Percentiles rank a stretch among this genome's conserved stretches.
Conservation (phyloP, 371 early-diverging fungal genomes). For the Mortierella polycephala region DNA sequence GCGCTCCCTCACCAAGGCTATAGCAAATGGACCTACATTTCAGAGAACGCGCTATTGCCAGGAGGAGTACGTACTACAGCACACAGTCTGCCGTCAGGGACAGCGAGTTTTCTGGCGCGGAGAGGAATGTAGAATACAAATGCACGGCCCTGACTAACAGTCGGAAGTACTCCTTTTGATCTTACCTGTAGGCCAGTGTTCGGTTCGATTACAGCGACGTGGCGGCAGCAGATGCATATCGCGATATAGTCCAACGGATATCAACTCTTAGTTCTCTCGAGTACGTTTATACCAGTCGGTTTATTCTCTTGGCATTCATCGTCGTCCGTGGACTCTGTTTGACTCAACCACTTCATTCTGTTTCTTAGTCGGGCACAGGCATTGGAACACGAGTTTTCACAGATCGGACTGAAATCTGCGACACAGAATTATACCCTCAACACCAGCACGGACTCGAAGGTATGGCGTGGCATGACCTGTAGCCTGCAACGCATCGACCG, state of each 20-base stretch:
- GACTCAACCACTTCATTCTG: not conserved
- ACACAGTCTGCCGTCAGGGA: not conserved
- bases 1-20: slow-evolving; percentile 64
- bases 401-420: slow-evolving; percentile 68
- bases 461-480: not conserved
- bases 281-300: slow-evolving; percentile 19
- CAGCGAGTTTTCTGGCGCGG: too few species aligned
- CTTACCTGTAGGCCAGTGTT: slow-evolving; percentile 60
- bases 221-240: slow-evolving; percentile 62
- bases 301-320: not conserved
- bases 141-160: too few species aligned
- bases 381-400: slow-evolving; percentile 61
- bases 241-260: slow-evolving; percentile 46
- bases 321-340: too few species aligned
- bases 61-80: slow-evolving; percentile 65
- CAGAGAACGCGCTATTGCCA: slow-evolving; percentile 88
- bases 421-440: slow-evolving; percentile 63
- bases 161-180: not conserved
- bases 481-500: not conserved
- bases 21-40: slow-evolving; percentile 71
- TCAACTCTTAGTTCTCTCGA: slow-evolving; percentile 24
- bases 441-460: slow-evolving; percentile 35
- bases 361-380: slow-evolving; percentile 61
- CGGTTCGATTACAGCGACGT: slow-evolving; percentile 64
- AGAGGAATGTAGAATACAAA: too few species aligned